Evolutionary conservation across 805 yeast genomes (phyloP).

Genomic region (Alloascoidea hylecoeti): DNA sequence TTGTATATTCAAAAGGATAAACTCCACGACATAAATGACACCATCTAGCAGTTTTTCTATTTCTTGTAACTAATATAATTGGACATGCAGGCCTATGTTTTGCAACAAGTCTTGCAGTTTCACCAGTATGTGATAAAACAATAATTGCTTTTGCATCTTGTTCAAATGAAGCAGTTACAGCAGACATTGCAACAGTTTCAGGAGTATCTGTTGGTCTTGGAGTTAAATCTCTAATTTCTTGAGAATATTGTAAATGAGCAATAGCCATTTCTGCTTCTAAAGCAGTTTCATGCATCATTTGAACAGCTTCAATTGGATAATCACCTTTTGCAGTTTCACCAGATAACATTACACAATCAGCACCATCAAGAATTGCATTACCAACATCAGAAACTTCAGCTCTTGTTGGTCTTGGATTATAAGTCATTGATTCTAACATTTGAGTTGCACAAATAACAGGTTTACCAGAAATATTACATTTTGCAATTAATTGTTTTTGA

Average conservation of each 20-base stretch:
- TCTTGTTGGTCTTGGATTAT: slow-evolving; percentile 99
- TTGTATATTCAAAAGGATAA: slow-evolving; percentile 82
- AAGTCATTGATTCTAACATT: slow-evolving; percentile 99
- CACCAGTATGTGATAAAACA: slow-evolving; percentile 90
- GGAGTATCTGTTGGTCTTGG: slow-evolving; percentile 82
- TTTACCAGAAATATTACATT: slow-evolving; percentile 98
- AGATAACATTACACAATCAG: slow-evolving; percentile 99
- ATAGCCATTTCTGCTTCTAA: slow-evolving; percentile 93
- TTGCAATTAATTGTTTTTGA: slow-evolving; percentile 97
- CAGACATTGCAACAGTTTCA: slow-evolving; percentile 95
- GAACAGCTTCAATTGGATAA: slow-evolving; percentile 95
- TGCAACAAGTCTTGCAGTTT: slow-evolving; percentile 89
- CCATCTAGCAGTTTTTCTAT: slow-evolving; percentile 84
- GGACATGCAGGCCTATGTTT: slow-evolving; percentile 98
- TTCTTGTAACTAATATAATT: slow-evolving; percentile 95
- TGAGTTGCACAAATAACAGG: slow-evolving; percentile 99
- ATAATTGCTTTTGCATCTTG: slow-evolving; percentile 94
- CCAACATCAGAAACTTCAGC: slow-evolving; percentile 99
- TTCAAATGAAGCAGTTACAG: slow-evolving; percentile 93
- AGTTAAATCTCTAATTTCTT: slow-evolving; percentile 79
- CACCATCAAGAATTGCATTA: slow-evolving; percentile 97
- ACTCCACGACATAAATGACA: slow-evolving; percentile 97
- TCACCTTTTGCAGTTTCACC: slow-evolving; percentile 99
- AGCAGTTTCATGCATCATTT: slow-evolving; percentile 98
- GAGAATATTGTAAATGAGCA: slow-evolving; percentile 69